Evolutionary conservation across 805 yeast species (phyloP).

Genomic region (Kluyveromyces siamensis): DNA sequence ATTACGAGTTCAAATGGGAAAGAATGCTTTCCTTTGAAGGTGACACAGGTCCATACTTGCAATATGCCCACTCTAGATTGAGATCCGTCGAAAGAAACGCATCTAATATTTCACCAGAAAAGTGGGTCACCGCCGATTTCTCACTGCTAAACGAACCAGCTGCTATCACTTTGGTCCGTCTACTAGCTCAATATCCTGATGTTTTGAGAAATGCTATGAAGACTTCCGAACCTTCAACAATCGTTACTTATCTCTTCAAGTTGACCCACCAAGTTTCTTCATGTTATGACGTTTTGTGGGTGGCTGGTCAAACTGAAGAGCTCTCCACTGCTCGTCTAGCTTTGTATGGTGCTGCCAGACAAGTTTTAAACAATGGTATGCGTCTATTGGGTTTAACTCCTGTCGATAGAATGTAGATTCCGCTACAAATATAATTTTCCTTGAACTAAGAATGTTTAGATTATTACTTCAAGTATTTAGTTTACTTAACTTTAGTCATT

Average conservation of each 20-base stretch:
- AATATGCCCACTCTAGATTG: constrained; percentile 95
- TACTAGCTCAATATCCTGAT: constrained; percentile 87
- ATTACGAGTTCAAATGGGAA: constrained; percentile 95
- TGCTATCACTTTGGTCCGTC: constrained; percentile 64
- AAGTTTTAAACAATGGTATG: constrained; percentile 86
- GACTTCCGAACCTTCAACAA: constrained; percentile 85
- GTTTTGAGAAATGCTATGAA: constrained; percentile 71
- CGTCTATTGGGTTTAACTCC: constrained; percentile 85
- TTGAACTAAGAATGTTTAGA: background rate
- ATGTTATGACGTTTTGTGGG: constrained; percentile 95
- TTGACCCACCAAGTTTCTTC: constrained; percentile 90
- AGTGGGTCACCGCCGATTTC: constrained; percentile 43
- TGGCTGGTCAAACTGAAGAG: constrained; percentile 85
- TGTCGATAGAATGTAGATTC: constrained; percentile 86
- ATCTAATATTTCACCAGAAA: constrained; percentile 34
- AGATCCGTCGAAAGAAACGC: constrained; percentile 90
- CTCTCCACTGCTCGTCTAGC: constrained; percentile 89
- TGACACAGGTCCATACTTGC: constrained; percentile 98
- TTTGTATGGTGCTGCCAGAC: constrained; percentile 80
- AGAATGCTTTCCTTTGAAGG: constrained; percentile 98
- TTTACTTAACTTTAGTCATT: background rate
- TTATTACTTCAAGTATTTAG: background rate
- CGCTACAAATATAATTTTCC: background rate
- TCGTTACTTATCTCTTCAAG: constrained; percentile 88
- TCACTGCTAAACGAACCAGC: constrained; percentile 59